Evolutionary conservation across 176 grass and related monocot genomes (phyloP).

Genomic region (Echinochloa phyllopogon): DNA sequence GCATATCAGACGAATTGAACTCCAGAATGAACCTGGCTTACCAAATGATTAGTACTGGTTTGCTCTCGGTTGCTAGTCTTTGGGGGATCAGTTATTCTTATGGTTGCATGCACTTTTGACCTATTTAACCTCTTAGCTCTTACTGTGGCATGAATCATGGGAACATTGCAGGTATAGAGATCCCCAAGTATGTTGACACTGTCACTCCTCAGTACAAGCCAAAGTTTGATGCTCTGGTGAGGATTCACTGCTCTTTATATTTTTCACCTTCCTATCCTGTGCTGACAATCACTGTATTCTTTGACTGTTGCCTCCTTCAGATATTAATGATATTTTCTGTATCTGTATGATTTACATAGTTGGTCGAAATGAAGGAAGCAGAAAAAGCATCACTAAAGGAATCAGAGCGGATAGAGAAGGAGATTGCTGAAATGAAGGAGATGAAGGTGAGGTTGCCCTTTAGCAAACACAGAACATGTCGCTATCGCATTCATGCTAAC

Average conservation of each 20-base stretch:
- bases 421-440: slow-evolving; percentile 81
- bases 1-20: not conserved
- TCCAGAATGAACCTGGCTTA: not conserved
- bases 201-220: slow-evolving; percentile 93
- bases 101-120: not conserved
- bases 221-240: slow-evolving; percentile 91
- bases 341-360: slow-evolving; percentile 32
- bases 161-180: slow-evolving; percentile 69
- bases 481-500: not conserved
- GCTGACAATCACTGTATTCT: not conserved
- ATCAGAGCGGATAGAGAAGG: slow-evolving; percentile 76
- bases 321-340: slow-evolving; percentile 1
- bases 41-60: slow-evolving; percentile 18
- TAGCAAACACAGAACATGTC: not conserved
- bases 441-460: slow-evolving; percentile 68
- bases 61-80: not conserved
- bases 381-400: slow-evolving; percentile 71
- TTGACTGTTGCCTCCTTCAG: slow-evolving; percentile 3
- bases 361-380: slow-evolving; percentile 78
- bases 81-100: not conserved
- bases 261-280: slow-evolving; percentile 11
- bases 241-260: slow-evolving; percentile 25
- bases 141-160: not conserved
- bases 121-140: not conserved
- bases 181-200: slow-evolving; percentile 85